Percentiles rank a stretch among this genome's conserved stretches.
phyloP scores from a whole-genome alignment of 306 rosid genomes.

The Styphnolobium japonicum region DNA sequence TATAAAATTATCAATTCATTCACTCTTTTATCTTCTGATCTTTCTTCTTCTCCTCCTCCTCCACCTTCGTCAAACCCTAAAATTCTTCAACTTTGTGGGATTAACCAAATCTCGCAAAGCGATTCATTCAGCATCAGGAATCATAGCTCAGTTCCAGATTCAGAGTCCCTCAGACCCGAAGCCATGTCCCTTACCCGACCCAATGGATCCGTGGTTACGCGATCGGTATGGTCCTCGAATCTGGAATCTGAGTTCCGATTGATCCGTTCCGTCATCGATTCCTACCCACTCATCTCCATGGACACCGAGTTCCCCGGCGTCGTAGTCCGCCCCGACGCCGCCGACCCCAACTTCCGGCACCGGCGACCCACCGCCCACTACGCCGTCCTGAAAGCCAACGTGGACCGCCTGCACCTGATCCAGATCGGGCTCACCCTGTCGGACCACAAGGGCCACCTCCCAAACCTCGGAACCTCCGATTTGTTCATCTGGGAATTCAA shows the following conservation, averaged over 20 bases:
- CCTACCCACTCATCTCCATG: conserved; percentile 51
- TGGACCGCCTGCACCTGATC: conserved; percentile 60
- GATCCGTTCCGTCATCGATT: conserved; percentile 47
- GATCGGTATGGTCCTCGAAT: conserved; percentile 66
- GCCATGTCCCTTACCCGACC: conserved; percentile 28
- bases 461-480: conserved; percentile 41
- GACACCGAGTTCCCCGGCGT: conserved; percentile 88
- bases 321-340: conserved; percentile 37
- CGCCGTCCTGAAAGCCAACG: conserved; percentile 67
- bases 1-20: no score
- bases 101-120: no score
- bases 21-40: no score
- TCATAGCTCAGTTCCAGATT: not conserved
- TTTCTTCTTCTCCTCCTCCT: no score
- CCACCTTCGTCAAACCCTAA: no score
- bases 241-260: conserved; percentile 46
- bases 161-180: not conserved
- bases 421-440: conserved; percentile 69
- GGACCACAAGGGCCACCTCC: conserved; percentile 50
- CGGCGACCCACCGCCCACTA: conserved; percentile 30
- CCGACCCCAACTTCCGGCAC: not conserved
- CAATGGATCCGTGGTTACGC: conserved; percentile 22
- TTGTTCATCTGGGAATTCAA: conserved; percentile 65
- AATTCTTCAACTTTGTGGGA: no score
- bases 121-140: no score